A percentile compares a stretch with the other conserved stretches of the same genome.
Evolutionary conservation across 768 basidiomycete genomes (phyloP).

Genomic region (Boletus subparvulus): DNA sequence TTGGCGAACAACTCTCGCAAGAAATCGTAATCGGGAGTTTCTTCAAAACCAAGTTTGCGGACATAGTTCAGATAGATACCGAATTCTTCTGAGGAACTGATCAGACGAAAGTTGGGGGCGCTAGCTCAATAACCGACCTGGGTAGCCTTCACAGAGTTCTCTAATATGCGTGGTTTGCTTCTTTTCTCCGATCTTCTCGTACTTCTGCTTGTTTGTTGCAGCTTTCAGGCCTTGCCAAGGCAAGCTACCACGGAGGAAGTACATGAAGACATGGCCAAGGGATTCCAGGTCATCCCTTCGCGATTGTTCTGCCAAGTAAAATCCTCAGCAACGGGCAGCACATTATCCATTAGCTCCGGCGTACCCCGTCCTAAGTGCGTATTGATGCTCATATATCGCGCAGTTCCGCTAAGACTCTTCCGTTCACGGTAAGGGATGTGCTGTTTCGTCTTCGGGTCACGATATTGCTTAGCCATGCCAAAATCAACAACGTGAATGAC

Average conservation of each 20-base stretch:
- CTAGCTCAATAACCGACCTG: slow-evolving; percentile 53
- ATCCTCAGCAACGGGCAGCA: slow-evolving; percentile 6
- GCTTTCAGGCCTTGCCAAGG: slow-evolving; percentile 99
- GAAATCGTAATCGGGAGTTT: slow-evolving; percentile 99
- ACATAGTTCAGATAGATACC: slow-evolving; percentile 99
- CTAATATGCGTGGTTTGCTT: slow-evolving; percentile 98
- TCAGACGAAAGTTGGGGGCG: slow-evolving; percentile 6
- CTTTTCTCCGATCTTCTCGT: slow-evolving; percentile 99
- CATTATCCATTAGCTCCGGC: slow-evolving; percentile 14
- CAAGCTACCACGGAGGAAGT: slow-evolving; percentile 93
- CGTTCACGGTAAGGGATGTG: slow-evolving; percentile 99
- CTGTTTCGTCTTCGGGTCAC: slow-evolving; percentile 98
- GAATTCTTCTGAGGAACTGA: slow-evolving; percentile 76
- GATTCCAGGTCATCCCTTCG: slow-evolving; percentile 97
- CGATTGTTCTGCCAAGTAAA: slow-evolving; percentile 64
- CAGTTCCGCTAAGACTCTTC: slow-evolving; percentile 95
- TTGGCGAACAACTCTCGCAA: slow-evolving; percentile 92
- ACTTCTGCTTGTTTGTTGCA: slow-evolving; percentile 99
- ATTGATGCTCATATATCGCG: slow-evolving; percentile 99
- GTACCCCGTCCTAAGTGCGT: slow-evolving; percentile 95
- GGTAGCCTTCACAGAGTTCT: slow-evolving; percentile 94
- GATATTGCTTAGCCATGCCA: slow-evolving; percentile 99
- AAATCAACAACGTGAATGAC: slow-evolving; percentile 96
- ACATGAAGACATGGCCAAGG: slow-evolving; percentile 99
- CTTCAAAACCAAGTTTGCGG: slow-evolving; percentile 97